Percentiles rank a stretch among this genome's conserved stretches.
These are phyloP conservation scores for Calocera cornea DNA, from an alignment of 768 basidiomycete species.

Conservation along the genomic window DNA sequence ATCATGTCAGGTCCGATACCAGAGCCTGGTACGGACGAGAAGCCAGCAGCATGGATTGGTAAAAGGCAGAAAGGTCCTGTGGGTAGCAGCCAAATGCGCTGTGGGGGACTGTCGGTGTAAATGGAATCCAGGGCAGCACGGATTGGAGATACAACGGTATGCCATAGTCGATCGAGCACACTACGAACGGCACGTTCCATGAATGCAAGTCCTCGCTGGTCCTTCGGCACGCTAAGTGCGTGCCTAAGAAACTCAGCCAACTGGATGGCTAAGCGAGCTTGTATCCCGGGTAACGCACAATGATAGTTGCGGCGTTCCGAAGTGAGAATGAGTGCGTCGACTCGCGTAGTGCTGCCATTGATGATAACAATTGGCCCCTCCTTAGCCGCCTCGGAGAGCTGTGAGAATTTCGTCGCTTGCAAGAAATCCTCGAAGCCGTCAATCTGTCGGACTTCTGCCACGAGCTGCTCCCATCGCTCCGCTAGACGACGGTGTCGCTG, in stretches of 20 bases:
- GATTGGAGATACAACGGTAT: neutral
- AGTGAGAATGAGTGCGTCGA: conserved; percentile 7
- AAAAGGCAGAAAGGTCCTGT: neutral
- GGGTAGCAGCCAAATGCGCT: neutral
- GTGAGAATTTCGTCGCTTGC: neutral
- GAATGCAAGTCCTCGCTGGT: neutral
- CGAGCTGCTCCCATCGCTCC: conserved; percentile 5
- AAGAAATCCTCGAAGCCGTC: conserved; percentile 6
- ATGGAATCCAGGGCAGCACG: neutral
- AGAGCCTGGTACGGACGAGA: neutral
- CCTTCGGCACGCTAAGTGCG: neutral
- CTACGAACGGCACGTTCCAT: neutral
- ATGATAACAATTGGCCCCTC: conserved; percentile 7
- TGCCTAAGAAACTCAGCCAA: neutral
- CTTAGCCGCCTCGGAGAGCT: conserved; percentile 2
- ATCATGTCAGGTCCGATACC: neutral
- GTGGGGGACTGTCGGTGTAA: neutral
- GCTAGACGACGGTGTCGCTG: neutral
- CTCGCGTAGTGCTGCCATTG: conserved; percentile 5
- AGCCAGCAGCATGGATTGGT: neutral
- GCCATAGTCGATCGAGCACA: neutral
- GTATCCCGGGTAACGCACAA: neutral
- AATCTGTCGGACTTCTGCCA: conserved; percentile 3
- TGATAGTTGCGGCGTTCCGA: neutral
- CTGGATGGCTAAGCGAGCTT: neutral